These are phyloP conservation scores for Coffea humblotiana DNA, from an alignment of 305 asterid genomes.

Conservation along the genomic window DNA sequence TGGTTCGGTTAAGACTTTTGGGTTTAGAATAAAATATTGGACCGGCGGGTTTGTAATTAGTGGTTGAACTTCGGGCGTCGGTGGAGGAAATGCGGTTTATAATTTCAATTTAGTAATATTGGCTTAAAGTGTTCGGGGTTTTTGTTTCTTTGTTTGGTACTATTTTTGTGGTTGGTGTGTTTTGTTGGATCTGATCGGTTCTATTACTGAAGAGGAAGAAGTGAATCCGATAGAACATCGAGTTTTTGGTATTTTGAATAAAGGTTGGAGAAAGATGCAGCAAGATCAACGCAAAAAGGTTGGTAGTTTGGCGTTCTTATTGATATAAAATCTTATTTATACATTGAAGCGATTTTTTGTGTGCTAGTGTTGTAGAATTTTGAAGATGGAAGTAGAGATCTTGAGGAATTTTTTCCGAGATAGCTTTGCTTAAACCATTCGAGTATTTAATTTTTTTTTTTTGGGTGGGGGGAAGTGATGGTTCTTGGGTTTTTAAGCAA, in stretches of 20 bases:
- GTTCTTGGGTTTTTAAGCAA: not conserved
- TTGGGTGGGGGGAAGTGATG: not conserved
- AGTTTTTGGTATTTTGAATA: constrained; percentile 3
- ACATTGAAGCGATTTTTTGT: not conserved
- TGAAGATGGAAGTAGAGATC: not conserved
- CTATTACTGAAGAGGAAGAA: constrained; percentile 3
- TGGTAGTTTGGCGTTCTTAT: not conserved
- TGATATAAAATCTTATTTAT: no score
- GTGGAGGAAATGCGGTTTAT: constrained; percentile 11
- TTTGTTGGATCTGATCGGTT: constrained; percentile 19
- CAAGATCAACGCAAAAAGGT: constrained; percentile 51
- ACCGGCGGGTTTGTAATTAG: not conserved
- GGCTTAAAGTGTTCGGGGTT: not conserved
- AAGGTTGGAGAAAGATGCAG: constrained; percentile 34
- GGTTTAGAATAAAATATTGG: not conserved
- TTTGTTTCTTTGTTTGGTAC: not conserved
- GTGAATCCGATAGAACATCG: not conserved
- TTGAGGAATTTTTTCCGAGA: constrained; percentile 2
- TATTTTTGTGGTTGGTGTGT: not conserved
- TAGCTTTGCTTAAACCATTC: not conserved
- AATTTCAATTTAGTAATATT: not conserved
- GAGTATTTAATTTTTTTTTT: not conserved
- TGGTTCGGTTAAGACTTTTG: not conserved
- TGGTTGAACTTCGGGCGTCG: not conserved
- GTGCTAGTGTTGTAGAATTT: no score